phyloP scores from a whole-genome alignment of 257 asterid species.

The Buddleja alternifolia region DNA sequence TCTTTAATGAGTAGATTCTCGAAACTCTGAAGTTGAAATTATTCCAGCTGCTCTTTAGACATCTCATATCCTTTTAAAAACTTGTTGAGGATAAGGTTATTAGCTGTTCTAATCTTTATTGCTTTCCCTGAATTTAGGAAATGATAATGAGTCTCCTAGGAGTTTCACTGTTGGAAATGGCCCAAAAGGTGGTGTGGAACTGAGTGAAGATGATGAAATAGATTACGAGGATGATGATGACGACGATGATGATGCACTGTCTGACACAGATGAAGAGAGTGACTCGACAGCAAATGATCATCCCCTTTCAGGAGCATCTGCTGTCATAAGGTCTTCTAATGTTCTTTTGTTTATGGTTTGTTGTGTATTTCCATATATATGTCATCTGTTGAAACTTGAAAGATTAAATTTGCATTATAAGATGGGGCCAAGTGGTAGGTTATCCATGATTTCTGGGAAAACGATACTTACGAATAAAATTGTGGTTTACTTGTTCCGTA shows the following conservation, averaged over 20 bases:
- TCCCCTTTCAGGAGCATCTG: slow-evolving; percentile 40
- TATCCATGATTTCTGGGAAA: slow-evolving; percentile 1
- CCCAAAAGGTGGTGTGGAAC: slow-evolving; percentile 33
- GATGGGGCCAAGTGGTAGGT: not conserved
- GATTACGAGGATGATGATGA: slow-evolving; percentile 47
- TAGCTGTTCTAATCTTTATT: not conserved
- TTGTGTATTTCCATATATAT: slow-evolving; percentile 8
- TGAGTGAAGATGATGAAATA: slow-evolving; percentile 44
- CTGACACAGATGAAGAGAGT: slow-evolving; percentile 70
- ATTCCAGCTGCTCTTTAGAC: not conserved
- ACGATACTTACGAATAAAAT: not conserved
- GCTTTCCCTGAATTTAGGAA: slow-evolving; percentile 38
- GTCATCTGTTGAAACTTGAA: not conserved
- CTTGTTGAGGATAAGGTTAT: not conserved
- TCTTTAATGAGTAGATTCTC: not conserved
- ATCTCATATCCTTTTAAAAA: not conserved
- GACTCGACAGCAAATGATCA: slow-evolving; percentile 36
- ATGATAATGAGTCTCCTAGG: slow-evolving; percentile 41
- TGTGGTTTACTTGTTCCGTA: slow-evolving; percentile 1
- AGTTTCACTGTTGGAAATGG: slow-evolving; percentile 32
- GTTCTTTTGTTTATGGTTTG: not conserved
- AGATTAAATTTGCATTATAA: slow-evolving; percentile 9
- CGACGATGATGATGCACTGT: slow-evolving; percentile 48
- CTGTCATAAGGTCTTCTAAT: slow-evolving; percentile 48
- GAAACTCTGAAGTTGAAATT: slow-evolving; percentile 15